phyloP scores from a whole-genome alignment of 345 rosid genomes.

The Eucalyptus erythrocorys region DNA sequence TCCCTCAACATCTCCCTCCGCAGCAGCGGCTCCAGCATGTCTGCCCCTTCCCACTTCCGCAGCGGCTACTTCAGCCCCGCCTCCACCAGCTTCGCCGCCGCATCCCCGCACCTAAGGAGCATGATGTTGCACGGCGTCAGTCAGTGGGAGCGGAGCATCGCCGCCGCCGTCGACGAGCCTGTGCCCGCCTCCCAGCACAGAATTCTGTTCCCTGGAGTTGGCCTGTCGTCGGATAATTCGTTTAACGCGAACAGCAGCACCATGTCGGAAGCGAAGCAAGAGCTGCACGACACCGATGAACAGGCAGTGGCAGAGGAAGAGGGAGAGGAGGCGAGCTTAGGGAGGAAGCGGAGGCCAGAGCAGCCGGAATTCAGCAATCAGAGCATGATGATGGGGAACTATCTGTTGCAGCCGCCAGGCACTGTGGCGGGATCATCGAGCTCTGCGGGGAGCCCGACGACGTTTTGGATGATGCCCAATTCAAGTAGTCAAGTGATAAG shows the following conservation, averaged over 20 bases:
- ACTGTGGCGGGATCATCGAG: neutral
- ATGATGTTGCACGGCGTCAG: neutral
- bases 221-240: neutral
- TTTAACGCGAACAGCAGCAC: neutral
- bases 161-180: neutral
- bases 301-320: slow-evolving; percentile 1
- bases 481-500: slow-evolving; percentile 20
- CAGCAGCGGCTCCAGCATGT: slow-evolving; percentile 65
- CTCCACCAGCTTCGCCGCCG: slow-evolving; percentile 11
- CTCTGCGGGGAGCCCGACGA: slow-evolving; percentile 9
- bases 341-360: slow-evolving; percentile 6
- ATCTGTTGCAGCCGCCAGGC: slow-evolving; percentile 37
- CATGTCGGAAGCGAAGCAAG: slow-evolving; percentile 25
- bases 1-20: slow-evolving; percentile 85
- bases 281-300: slow-evolving; percentile 1
- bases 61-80: slow-evolving; percentile 20
- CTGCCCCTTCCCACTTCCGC: slow-evolving; percentile 54
- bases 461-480: slow-evolving; percentile 58
- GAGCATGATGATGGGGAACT: slow-evolving; percentile 23
- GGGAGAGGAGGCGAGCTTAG: slow-evolving; percentile 1
- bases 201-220: slow-evolving; percentile 10
- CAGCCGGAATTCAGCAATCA: slow-evolving; percentile 3
- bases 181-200: slow-evolving; percentile 9
- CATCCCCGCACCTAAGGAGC: slow-evolving; percentile 13
- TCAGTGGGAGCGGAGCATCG: slow-evolving; percentile 20